These are phyloP conservation scores for Aspergillaceae sp. DNA, from an alignment of 2,329 filamentous ascomycete genomes.

Conservation along the genomic window DNA sequence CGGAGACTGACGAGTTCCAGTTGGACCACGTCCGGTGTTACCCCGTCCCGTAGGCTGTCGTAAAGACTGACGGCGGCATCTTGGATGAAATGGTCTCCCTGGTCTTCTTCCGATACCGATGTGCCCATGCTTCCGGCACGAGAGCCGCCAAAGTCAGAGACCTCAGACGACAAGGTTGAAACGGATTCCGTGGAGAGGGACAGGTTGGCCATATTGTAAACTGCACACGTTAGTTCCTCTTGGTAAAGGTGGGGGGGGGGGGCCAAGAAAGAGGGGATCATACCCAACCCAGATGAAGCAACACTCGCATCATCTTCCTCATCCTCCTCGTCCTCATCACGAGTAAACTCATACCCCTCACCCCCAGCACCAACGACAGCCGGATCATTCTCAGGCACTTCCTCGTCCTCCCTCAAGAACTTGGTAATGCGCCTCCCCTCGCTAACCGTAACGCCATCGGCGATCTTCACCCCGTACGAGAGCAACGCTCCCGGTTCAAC, in stretches of 20 bases:
- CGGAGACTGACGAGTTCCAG: constrained; percentile 91
- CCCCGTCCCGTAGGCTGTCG: constrained; percentile 67
- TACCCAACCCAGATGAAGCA: constrained; percentile 35
- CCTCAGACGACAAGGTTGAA: constrained; percentile 54
- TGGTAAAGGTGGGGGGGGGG: neutral
- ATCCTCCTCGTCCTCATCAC: constrained; percentile 57
- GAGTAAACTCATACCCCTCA: constrained; percentile 56
- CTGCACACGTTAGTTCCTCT: constrained; percentile 16
- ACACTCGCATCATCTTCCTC: constrained; percentile 58
- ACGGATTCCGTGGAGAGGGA: constrained; percentile 47
- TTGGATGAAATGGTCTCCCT: constrained; percentile 63
- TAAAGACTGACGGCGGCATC: constrained; percentile 82
- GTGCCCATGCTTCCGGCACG: constrained; percentile 65
- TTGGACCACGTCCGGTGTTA: constrained; percentile 73
- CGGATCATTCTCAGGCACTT: constrained; percentile 36
- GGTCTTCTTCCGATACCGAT: constrained; percentile 56
- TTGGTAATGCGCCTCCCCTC: constrained; percentile 37
- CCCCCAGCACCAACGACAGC: constrained; percentile 51
- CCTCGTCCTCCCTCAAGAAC: constrained; percentile 36
- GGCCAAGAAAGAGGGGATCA: constrained; percentile 2
- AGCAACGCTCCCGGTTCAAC: constrained; percentile 67
- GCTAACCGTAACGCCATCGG: constrained; percentile 47
- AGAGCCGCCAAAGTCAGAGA: constrained; percentile 44
- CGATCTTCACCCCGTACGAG: constrained; percentile 67
- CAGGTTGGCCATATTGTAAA: constrained; percentile 45